phyloP scores from a whole-genome alignment of 352 stramenopile species.

The Phytopythium oedochilum region DNA sequence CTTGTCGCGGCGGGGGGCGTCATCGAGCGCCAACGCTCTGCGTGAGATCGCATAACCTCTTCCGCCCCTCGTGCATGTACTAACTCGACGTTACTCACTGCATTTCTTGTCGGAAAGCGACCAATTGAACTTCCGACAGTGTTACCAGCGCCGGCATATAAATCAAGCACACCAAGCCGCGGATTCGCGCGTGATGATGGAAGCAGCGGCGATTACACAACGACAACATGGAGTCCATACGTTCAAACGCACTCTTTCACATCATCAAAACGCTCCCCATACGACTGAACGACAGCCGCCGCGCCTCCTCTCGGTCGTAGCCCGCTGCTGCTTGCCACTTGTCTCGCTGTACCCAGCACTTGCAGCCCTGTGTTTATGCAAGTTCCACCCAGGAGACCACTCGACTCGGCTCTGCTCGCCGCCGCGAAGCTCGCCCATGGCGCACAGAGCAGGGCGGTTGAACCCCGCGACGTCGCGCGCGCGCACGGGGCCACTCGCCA shows the following conservation, averaged over 20 bases:
- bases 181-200: background rate
- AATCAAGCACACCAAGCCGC: too few relatives aligned
- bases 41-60: too few relatives aligned
- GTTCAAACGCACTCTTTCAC: too few relatives aligned
- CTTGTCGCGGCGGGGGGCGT: too few relatives aligned
- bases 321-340: too few relatives aligned
- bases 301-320: background rate
- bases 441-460: background rate
- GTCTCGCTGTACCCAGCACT: too few relatives aligned
- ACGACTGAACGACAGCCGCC: background rate
- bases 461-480: background rate
- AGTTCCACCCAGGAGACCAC: background rate
- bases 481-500: background rate
- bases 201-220: background rate
- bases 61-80: background rate
- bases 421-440: background rate
- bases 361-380: too few relatives aligned
- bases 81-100: constrained; percentile 3
- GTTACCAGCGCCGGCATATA: background rate
- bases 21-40: too few relatives aligned
- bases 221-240: too few relatives aligned
- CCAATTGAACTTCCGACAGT: background rate
- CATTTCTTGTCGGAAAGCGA: background rate
- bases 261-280: background rate
- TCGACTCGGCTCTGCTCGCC: background rate